These are phyloP conservation scores for Camellia oleifera DNA, from an alignment of 179 eudicot genomes.

Conservation along the genomic window DNA sequence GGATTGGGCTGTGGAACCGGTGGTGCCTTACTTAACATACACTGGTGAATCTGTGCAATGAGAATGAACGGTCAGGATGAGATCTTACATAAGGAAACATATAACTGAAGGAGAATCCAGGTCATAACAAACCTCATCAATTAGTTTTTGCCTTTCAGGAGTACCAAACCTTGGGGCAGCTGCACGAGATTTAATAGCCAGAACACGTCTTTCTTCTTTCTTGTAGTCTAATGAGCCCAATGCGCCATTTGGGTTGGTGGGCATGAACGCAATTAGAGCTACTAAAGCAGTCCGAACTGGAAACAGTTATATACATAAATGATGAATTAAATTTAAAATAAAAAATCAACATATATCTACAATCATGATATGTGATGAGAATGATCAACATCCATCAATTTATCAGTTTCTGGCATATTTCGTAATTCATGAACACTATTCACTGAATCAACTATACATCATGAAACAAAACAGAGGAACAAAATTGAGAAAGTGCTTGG, in stretches of 20 bases:
- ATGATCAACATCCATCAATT: background rate
- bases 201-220: slow-evolving; percentile 78
- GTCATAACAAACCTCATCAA: slow-evolving; percentile 73
- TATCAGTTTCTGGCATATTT: background rate
- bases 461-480: no score
- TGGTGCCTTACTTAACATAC: slow-evolving; percentile 86
- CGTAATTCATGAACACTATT: no score
- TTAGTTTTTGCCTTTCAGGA: slow-evolving; percentile 81
- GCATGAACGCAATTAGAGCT: slow-evolving; percentile 98
- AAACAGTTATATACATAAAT: slow-evolving; percentile 17
- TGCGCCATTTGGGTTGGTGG: slow-evolving; percentile 95
- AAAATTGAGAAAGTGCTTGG: no score
- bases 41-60: slow-evolving; percentile 72
- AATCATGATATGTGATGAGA: background rate
- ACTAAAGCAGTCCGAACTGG: slow-evolving; percentile 96
- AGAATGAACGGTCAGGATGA: background rate
- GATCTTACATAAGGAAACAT: background rate
- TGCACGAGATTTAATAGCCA: slow-evolving; percentile 89
- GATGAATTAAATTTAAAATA: background rate
- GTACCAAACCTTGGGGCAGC: slow-evolving; percentile 75
- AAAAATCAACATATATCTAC: background rate
- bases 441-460: no score
- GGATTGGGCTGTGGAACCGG: slow-evolving; percentile 53
- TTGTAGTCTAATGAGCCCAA: slow-evolving; percentile 89
- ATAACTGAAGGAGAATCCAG: background rate